A percentile compares a stretch with the other conserved stretches of the same genome.
phyloP scores from a whole-genome alignment of 1,139 yeast genomes.

The Yamadazyma epiphylla region DNA sequence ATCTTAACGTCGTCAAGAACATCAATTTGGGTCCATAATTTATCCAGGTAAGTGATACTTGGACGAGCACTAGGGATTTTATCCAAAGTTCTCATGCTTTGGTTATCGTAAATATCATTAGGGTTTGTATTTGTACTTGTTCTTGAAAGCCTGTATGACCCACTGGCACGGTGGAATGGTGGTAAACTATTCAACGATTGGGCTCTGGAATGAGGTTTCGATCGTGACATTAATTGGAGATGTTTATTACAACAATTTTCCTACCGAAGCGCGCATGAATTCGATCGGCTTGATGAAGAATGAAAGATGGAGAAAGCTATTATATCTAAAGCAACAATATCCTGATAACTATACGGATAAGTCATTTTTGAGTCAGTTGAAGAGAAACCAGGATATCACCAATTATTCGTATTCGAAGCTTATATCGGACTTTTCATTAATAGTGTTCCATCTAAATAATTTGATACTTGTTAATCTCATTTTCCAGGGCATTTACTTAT shows the following conservation, averaged over 20 bases:
- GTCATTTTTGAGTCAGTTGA: constrained; percentile 73
- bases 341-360: constrained; percentile 90
- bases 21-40: constrained; percentile 85
- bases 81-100: constrained; percentile 38
- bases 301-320: constrained; percentile 66
- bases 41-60: constrained; percentile 60
- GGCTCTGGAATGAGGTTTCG: constrained; percentile 4
- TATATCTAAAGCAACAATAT: constrained; percentile 84
- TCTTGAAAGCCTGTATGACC: constrained; percentile 19
- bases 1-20: constrained; percentile 76
- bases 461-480: constrained; percentile 57
- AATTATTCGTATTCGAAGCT: constrained; percentile 62
- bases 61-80: constrained; percentile 47
- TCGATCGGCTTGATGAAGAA: constrained; percentile 5
- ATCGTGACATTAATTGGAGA: background rate
- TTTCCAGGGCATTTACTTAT: constrained; percentile 54
- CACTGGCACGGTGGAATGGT: constrained; percentile 12
- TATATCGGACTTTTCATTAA: constrained; percentile 63
- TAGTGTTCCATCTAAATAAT: constrained; percentile 62
- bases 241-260: too few relatives aligned
- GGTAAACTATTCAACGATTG: constrained; percentile 7
- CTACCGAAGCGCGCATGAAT: constrained; percentile 5
- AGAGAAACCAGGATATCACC: constrained; percentile 71
- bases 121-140: constrained; percentile 23
- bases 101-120: constrained; percentile 15